Base-by-base conservation (phyloP, 768 basidiomycete genomes). In the Mycena floridula region DNA sequence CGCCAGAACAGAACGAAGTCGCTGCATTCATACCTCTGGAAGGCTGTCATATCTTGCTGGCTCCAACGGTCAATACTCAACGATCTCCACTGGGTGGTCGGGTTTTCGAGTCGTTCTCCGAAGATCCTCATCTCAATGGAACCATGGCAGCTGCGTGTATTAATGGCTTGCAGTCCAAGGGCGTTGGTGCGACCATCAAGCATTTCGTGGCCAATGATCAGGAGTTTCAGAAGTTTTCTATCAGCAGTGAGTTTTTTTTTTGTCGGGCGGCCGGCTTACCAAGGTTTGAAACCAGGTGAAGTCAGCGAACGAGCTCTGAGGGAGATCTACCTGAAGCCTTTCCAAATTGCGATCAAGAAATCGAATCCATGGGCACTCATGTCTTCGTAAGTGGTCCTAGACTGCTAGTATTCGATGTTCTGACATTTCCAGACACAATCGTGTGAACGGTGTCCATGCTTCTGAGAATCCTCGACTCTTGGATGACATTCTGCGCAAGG, bases 201-300 rank as follows among this genome's bases (percentile, higher is more conserved):
- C 81, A 83, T 50, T 83, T 69, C 42, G 74, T 73, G 42, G 73
- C 70, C 2, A 81, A 83, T 55, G 81, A 82, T 44, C 78, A 82
- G 54, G 81, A 83, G 49, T 73, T 70, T 52, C 68, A 81, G 50
- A 67, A 71, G 42, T 72, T 73, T 48, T 71, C 70, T 3, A 68
- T 71, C 42, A 70, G 67, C 59, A 75, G 72, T 73, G 47, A 47
- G 67, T 51, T 6, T 43, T 25, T 5, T 9, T 48, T 26, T 38
- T 7, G 25, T 30, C 13, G 30, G n/a, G n/a, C n/a, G n/a, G n/a
- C n/a, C n/a, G n/a, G n/a, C n/a, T n/a, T 5, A 8, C 25, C 18
- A 24, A 24, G 12, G 18, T 27, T 24, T 11, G 43, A 1, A 36
- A 16, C 30, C 46, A 73, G 70, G 72, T 47, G 72, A 72, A 30